These are phyloP conservation scores for Scutellaria galericulata DNA, from an alignment of 257 asterid genomes.

Conservation along the genomic window DNA sequence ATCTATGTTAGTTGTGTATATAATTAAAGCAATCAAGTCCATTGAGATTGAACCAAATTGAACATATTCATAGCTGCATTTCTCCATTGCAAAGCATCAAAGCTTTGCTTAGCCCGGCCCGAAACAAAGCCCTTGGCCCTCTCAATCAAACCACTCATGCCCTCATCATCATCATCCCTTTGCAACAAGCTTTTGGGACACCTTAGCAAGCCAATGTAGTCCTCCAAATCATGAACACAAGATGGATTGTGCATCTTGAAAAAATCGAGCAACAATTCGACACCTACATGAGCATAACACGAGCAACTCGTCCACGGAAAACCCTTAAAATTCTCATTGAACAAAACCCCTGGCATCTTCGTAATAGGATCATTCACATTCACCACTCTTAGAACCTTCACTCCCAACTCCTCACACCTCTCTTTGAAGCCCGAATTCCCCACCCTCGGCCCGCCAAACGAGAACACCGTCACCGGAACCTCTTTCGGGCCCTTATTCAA, in stretches of 20 bases:
- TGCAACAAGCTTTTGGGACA: conserved; percentile 34
- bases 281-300: conserved; percentile 70
- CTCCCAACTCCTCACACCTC: conserved; percentile 70
- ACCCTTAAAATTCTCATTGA: conserved; percentile 61
- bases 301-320: conserved; percentile 57
- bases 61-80: conserved; percentile 47
- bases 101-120: conserved; percentile 10
- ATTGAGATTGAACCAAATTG: conserved; percentile 49
- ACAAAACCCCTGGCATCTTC: conserved; percentile 67
- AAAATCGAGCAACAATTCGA: conserved; percentile 62
- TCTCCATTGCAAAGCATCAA: conserved; percentile 43
- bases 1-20: neutral
- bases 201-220: conserved; percentile 56
- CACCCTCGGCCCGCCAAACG: conserved; percentile 78
- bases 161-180: neutral
- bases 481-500: conserved; percentile 33
- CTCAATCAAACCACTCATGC: conserved; percentile 24
- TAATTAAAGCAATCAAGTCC: conserved; percentile 29
- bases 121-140: conserved; percentile 45
- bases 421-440: conserved; percentile 68
- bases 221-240: conserved; percentile 67
- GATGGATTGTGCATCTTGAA: conserved; percentile 66
- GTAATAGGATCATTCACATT: conserved; percentile 72
- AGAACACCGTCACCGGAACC: conserved; percentile 61
- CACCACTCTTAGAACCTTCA: conserved; percentile 60